Conservation (phyloP, 352 stramenopile genomes). For the Globisporangium megalacanthum region DNA sequence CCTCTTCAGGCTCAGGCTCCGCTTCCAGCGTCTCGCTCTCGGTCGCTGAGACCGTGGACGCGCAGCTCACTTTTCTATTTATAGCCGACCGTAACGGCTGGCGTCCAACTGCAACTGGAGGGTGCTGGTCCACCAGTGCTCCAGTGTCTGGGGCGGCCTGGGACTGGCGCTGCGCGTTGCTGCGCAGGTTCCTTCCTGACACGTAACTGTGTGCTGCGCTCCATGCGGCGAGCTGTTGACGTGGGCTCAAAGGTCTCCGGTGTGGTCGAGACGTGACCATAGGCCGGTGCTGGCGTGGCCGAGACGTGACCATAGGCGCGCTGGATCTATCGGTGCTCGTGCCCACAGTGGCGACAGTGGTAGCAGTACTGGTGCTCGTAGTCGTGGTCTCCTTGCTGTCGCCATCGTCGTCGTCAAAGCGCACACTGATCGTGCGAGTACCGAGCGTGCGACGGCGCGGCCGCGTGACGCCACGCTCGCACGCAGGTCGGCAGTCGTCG, state of each 20-base stretch:
- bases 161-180: neutral
- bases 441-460: conserved; percentile 12
- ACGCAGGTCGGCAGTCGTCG: conserved; percentile 59
- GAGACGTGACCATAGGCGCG: neutral
- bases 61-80: conserved; percentile 26
- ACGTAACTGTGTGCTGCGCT: neutral
- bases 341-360: neutral
- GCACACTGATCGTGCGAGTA: conserved; percentile 11
- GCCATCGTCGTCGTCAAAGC: conserved; percentile 9
- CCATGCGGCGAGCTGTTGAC: neutral
- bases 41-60: conserved; percentile 31
- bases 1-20: no score
- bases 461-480: conserved; percentile 21
- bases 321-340: neutral
- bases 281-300: neutral
- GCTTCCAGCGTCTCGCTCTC: conserved; percentile 9
- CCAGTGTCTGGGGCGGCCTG: no score
- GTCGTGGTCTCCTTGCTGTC: conserved; percentile 1
- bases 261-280: neutral
- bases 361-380: neutral
- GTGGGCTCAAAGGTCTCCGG: neutral
- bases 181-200: neutral
- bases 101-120: neutral
- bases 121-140: no score
- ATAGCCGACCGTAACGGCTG: conserved; percentile 1